Evolutionary conservation across 2,329 filamentous ascomycete genomes (phyloP), one percentile per base, ranked within the genome.

Genomic region (Setomelanomma holmii): DNA sequence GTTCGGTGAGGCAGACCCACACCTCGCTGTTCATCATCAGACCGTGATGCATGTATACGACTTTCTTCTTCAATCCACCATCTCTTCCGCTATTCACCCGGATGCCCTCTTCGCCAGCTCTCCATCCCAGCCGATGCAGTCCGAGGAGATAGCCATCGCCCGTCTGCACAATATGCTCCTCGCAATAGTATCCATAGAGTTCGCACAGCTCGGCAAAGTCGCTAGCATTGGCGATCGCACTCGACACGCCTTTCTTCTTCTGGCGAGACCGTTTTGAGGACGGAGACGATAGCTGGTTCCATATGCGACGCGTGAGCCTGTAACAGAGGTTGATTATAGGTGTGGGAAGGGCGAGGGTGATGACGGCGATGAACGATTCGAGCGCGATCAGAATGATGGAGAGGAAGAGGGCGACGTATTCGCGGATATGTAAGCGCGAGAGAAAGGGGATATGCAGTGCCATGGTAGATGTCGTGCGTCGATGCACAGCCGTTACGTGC

Each of bases 1-100:
- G 87, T 61, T 97, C 90, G 0, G 93, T 96, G 70, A 93, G 78
- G 69, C 91, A 96, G 7, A 98, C 91, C 95, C 95, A 99, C 27
- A 99, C 93, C 75, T 99, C 95, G 65, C 92, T 96, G 76, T 97
- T 98, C 95, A 99, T 99, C 69, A 99, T 84, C 51, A 99, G 82
- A 10, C 93, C 95, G 75, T 99, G 95, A 69, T 99, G 95, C 58
- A 99, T 80, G 73, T 98, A 99, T 5, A 95, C 87, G 42, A 98
- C 90, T 63, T 88, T 89, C 79, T 97, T 97, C 75, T 83, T 84
- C 22, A 89, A 64, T 14, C 69, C 68, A 40, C 64, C 64, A 30
- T 82, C 81, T 1, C 82, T 81, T 0, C 81, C 79, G 0, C 89
- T 89, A 44, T 97, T 97, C 65, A 96, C 89, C 58, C 85, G 85